A percentile compares a stretch with the other conserved stretches of the same genome.
phyloP scores from a whole-genome alignment of 441 rosid species.

The Cnidoscolus chayamansa region DNA sequence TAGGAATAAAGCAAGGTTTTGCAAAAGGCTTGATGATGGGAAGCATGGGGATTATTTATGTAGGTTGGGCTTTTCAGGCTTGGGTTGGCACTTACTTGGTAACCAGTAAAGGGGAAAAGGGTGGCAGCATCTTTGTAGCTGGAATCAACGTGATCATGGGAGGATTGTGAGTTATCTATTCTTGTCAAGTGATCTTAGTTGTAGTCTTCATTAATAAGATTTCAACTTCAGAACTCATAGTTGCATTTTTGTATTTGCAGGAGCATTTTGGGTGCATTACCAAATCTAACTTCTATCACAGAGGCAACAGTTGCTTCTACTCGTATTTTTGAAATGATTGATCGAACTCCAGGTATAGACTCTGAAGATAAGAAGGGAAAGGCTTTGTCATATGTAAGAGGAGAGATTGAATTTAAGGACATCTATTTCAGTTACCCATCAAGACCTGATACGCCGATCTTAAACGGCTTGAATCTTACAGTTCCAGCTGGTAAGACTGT shows the following conservation, averaged over 20 bases:
- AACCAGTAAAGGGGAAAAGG: conserved; percentile 52
- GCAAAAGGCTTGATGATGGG: conserved; percentile 72
- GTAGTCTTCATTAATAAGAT: conserved; percentile 2
- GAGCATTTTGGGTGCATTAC: conserved; percentile 54
- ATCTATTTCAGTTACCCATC: conserved; percentile 55
- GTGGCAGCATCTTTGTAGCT: conserved; percentile 55
- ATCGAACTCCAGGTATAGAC: conserved; percentile 50
- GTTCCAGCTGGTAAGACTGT: conserved; percentile 58
- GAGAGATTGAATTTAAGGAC: conserved; percentile 52
- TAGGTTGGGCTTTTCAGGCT: conserved; percentile 70
- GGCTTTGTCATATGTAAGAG: conserved; percentile 61
- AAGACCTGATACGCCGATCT: conserved; percentile 53
- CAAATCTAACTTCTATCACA: conserved; percentile 55
- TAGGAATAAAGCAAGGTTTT: conserved; percentile 58
- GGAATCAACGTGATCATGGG: conserved; percentile 66
- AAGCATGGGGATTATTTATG: conserved; percentile 62
- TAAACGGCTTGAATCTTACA: conserved; percentile 52
- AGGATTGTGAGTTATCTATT: conserved; percentile 47
- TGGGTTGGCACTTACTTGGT: conserved; percentile 65
- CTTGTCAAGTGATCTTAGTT: not conserved
- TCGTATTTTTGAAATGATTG: conserved; percentile 51
- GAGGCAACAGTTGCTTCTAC: conserved; percentile 52
- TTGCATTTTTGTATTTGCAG: conserved; percentile 31
- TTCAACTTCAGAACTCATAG: conserved; percentile 9
- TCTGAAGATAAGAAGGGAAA: conserved; percentile 58